phyloP scores from a whole-genome alignment of 2,329 filamentous ascomycete species.

The Ophidiomyces ophidiicola region DNA sequence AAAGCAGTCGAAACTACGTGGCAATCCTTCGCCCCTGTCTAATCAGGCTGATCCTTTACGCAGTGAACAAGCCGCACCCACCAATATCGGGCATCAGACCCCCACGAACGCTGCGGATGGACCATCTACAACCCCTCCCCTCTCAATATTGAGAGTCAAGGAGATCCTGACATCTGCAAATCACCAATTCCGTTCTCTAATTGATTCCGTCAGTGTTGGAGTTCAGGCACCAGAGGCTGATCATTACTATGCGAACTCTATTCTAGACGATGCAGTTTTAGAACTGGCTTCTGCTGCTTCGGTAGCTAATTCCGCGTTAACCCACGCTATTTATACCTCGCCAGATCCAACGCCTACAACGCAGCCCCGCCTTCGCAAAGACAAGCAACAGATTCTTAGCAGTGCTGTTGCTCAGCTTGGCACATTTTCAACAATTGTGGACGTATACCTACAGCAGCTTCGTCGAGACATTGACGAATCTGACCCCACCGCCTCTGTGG shows the following conservation, averaged over 20 bases:
- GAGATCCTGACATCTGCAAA: constrained; percentile 40
- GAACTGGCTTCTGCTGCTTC: constrained; percentile 43
- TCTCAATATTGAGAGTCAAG: neutral
- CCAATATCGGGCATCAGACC: too few relatives aligned
- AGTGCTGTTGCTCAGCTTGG: neutral
- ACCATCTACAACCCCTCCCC: neutral
- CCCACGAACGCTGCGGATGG: neutral
- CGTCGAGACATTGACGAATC: neutral
- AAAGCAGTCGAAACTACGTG: too few relatives aligned
- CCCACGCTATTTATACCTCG: constrained; percentile 42
- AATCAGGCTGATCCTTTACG: too few relatives aligned
- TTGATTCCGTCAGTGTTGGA: constrained; percentile 46
- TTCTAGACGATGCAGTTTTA: constrained; percentile 39
- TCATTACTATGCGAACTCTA: constrained; percentile 42
- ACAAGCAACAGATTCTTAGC: neutral
- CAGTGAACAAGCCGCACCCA: too few relatives aligned
- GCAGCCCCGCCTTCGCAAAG: neutral
- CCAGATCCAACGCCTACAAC: neutral
- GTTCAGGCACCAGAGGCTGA: constrained; percentile 45
- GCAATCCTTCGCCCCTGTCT: too few relatives aligned
- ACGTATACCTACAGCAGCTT: neutral
- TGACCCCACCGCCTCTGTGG: neutral
- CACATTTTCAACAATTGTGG: neutral
- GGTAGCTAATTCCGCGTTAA: constrained; percentile 45
- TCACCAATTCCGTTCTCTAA: constrained; percentile 45